Base-by-base conservation (phyloP, 305 asterid species). In the Vinca major region DNA sequence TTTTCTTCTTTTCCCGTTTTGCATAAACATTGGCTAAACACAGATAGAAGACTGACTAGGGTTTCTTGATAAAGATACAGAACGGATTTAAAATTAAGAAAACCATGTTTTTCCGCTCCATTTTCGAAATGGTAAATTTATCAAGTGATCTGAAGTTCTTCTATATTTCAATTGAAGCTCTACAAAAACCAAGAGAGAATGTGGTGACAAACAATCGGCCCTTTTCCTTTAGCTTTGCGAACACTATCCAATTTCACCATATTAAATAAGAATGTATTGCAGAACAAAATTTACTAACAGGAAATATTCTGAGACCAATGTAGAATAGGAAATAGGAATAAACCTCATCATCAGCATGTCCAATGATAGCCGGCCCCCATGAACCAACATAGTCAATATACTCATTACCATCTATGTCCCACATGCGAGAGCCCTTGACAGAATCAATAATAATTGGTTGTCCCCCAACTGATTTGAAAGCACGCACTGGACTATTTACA, bases 321-420 rank as follows among this genome's bases (percentile, higher is more conserved):
- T 26, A 62, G 53, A 12, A 21, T 33, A 50, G 63, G 63, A 51
- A 52, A 65, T 66, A 71, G 74, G 64, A 77, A 74, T 68, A 43
- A 61, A 93, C 99, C 97, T 87, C 86, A 68, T 93, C 99, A 77
- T 93, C 99, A 51, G 99, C 99, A 76, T 93, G 99, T 64, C 99
- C 99, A 69, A 93, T 93, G 65, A 93, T 89, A 75, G 99, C 97
- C 19, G 99, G 97, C 19, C 99, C 99, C 99, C 99, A 93, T 26
- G 99, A 93, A 74, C 99, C 97, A 63, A 93, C 96, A 63, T 93
- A 93, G 85, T 93, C 99, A 40, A 93, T 90, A 85, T 93, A 93
- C 83, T 93, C 97, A 63, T 93, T 93, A 57, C 99, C 97, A 79
- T 93, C 97, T 12, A 93, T 91, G 75, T 93, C 97, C 90, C 89